Percentiles rank a stretch among this genome's conserved stretches.
These are phyloP conservation scores for Aspergillus bombycis DNA, from an alignment of 2,329 filamentous ascomycete species.

Conservation along the genomic window DNA sequence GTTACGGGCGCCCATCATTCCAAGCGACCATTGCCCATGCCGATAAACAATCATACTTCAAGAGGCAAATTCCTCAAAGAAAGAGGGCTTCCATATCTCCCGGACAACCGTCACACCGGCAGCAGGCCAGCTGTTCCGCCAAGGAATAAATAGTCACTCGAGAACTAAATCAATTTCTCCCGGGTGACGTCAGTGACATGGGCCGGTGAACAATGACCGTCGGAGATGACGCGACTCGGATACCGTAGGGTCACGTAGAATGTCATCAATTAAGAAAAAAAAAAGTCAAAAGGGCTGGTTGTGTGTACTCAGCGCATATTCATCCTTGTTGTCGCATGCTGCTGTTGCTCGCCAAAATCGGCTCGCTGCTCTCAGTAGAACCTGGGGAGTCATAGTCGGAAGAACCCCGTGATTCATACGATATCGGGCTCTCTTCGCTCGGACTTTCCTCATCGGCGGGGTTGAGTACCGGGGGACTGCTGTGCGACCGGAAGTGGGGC, in stretches of 20 bases:
- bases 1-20: neutral
- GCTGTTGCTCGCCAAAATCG: neutral
- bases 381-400: neutral
- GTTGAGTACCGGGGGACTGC: conserved; percentile 34
- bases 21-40: neutral
- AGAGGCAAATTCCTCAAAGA: conserved; percentile 6
- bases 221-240: neutral
- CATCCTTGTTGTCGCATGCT: neutral
- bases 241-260: neutral
- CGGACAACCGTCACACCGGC: neutral
- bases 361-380: neutral
- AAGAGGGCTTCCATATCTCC: neutral
- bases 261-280: too few relatives aligned
- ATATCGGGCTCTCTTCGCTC: conserved; percentile 4
- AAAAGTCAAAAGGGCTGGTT: too few relatives aligned
- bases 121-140: neutral
- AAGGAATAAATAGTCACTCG: neutral
- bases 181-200: neutral
- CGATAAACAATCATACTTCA: neutral
- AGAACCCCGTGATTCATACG: neutral
- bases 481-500: conserved; percentile 33
- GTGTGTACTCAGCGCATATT: neutral
- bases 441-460: conserved; percentile 15
- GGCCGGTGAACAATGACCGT: neutral
- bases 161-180: neutral